Evolutionary conservation across 1,284 basidiomycete species (phyloP).

Genomic region (Spongiforma sp.): DNA sequence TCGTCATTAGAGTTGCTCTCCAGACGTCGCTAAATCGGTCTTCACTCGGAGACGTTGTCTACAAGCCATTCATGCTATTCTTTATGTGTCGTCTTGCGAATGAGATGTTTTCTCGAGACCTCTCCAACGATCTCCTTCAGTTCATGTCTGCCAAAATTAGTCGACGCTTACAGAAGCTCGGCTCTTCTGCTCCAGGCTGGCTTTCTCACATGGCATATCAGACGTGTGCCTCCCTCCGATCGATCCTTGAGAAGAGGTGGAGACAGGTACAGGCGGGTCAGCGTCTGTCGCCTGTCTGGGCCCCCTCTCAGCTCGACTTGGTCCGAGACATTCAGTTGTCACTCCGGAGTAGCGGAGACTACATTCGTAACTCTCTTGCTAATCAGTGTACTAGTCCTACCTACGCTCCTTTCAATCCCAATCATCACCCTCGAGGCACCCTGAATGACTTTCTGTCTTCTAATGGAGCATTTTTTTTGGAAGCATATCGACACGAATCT

Average conservation of each 20-base stretch:
- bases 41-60: background rate
- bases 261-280: slow-evolving; percentile 10
- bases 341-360: slow-evolving; percentile 30
- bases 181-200: background rate
- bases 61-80: slow-evolving; percentile 2
- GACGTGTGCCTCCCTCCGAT: slow-evolving; percentile 3
- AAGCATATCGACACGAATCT: slow-evolving; percentile 11
- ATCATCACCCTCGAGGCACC: slow-evolving; percentile 2
- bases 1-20: slow-evolving; percentile 12
- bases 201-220: background rate
- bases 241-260: slow-evolving; percentile 13
- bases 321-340: slow-evolving; percentile 35
- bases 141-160: background rate
- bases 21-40: background rate
- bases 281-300: background rate
- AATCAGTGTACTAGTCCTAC: background rate
- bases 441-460: slow-evolving; percentile 4
- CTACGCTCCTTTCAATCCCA: slow-evolving; percentile 17
- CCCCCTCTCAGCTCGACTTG: background rate
- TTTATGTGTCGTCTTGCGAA: slow-evolving; percentile 39
- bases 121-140: slow-evolving; percentile 34
- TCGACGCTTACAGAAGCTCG: background rate
- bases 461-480: slow-evolving; percentile 8
- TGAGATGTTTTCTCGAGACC: slow-evolving; percentile 15
- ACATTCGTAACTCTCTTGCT: slow-evolving; percentile 27